These are phyloP conservation scores for Amanita molliuscula DNA, from an alignment of 768 basidiomycete genomes.

Conservation along the genomic window DNA sequence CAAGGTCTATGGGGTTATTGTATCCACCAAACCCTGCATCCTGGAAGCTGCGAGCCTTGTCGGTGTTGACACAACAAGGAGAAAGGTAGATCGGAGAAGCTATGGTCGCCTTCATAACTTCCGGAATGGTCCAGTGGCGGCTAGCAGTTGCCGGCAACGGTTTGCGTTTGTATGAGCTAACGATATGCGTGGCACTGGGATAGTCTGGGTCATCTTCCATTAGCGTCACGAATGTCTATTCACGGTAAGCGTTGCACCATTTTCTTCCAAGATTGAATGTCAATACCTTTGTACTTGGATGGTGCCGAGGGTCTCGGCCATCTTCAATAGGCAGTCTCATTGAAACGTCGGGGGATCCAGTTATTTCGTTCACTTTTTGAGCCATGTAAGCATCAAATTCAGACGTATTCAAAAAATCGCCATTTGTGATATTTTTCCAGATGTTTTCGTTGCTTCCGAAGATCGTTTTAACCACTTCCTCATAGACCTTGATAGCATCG, in stretches of 20 bases:
- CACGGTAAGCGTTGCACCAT: not conserved
- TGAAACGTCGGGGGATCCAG: slow-evolving; percentile 3
- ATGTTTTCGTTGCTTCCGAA: slow-evolving; percentile 10
- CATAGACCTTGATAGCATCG: slow-evolving; percentile 17
- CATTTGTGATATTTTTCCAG: slow-evolving; percentile 11
- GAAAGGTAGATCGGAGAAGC: slow-evolving; percentile 10
- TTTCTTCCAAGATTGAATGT: not conserved
- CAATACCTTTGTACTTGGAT: slow-evolving; percentile 8
- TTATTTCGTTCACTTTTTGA: not conserved
- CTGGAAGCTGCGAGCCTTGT: slow-evolving; percentile 11
- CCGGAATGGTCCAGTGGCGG: slow-evolving; percentile 15
- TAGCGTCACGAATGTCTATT: slow-evolving; percentile 14
- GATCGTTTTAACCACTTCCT: slow-evolving; percentile 7
- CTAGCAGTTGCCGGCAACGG: not conserved
- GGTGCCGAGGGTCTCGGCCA: slow-evolving; percentile 1
- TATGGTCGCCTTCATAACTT: slow-evolving; percentile 12
- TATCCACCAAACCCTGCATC: slow-evolving; percentile 17
- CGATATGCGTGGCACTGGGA: slow-evolving; percentile 13
- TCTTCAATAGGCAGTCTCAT: slow-evolving; percentile 4
- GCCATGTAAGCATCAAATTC: not conserved
- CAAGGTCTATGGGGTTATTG: slow-evolving; percentile 14
- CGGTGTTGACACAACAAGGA: slow-evolving; percentile 8
- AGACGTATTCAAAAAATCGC: slow-evolving; percentile 2
- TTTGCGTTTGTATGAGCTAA: slow-evolving; percentile 14
- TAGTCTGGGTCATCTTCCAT: slow-evolving; percentile 14